phyloP scores from a whole-genome alignment of 371 early-diverging fungal genomes.

The Mucor circinelloides region DNA sequence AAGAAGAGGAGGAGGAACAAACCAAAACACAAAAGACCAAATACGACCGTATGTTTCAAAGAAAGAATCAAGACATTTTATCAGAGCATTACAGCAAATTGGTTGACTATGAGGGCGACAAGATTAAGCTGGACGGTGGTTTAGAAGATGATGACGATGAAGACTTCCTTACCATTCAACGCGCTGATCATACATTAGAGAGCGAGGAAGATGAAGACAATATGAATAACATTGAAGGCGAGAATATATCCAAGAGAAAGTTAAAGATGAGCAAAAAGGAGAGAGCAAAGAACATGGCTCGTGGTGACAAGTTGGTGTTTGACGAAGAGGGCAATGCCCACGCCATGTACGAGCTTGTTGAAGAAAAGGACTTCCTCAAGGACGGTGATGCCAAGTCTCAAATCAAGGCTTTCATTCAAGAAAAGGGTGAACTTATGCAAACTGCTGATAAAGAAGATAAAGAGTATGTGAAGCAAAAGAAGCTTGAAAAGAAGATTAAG shows the following conservation, averaged over 20 bases:
- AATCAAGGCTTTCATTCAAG: slow-evolving; percentile 69
- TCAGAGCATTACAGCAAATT: slow-evolving; percentile 89
- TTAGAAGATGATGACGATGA: slow-evolving; percentile 56
- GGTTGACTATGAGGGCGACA: slow-evolving; percentile 66
- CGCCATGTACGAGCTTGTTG: slow-evolving; percentile 76
- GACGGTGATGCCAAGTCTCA: slow-evolving; percentile 69
- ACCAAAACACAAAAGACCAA: slow-evolving; percentile 63
- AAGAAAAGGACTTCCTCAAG: slow-evolving; percentile 77
- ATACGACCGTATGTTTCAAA: slow-evolving; percentile 88
- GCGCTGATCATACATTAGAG: slow-evolving; percentile 72
- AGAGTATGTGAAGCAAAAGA: slow-evolving; percentile 67
- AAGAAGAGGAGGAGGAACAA: slow-evolving; percentile 43
- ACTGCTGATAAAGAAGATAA: slow-evolving; percentile 78
- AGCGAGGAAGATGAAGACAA: slow-evolving; percentile 43
- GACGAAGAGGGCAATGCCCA: slow-evolving; percentile 92
- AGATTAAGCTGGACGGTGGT: slow-evolving; percentile 34
- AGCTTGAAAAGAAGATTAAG: slow-evolving; percentile 70
- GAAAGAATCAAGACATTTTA: slow-evolving; percentile 89
- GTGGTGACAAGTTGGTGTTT: slow-evolving; percentile 79
- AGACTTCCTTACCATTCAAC: slow-evolving; percentile 82
- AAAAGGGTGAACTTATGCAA: slow-evolving; percentile 63
- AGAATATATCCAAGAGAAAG: slow-evolving; percentile 72
- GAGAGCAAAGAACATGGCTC: slow-evolving; percentile 65
- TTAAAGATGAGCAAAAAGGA: slow-evolving; percentile 73
- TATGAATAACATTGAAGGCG: slow-evolving; percentile 15